Percentiles rank a stretch among this genome's conserved stretches.
Conservation (phyloP, 176 grass and related monocot species). For the Raddia distichophylla region DNA sequence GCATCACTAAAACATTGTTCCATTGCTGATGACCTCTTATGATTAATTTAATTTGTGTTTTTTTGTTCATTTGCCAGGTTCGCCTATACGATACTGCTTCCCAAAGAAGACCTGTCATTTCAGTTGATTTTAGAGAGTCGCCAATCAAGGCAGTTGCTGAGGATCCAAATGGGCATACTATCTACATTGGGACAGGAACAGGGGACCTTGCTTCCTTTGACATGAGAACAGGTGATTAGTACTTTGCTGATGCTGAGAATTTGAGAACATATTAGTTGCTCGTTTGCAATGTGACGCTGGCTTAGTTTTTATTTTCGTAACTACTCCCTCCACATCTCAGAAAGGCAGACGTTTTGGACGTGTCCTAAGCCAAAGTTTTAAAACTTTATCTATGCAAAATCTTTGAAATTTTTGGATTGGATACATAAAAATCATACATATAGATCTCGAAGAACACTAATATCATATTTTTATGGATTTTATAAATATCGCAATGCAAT, state of each 20-base stretch:
- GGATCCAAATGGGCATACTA: constrained; percentile 78
- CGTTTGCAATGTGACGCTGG: constrained; percentile 1
- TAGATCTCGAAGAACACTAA: no score
- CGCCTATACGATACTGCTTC: constrained; percentile 86
- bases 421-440: no score
- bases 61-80: constrained; percentile 54
- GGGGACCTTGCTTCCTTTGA: constrained; percentile 95
- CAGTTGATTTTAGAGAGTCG: constrained; percentile 84
- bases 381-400: no score
- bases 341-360: no score
- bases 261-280: constrained; percentile 11
- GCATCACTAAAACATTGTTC: constrained; percentile 8
- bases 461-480: no score
- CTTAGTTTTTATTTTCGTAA: background rate
- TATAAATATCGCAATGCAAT: no score
- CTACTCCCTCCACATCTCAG: no score
- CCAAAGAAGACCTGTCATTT: constrained; percentile 80
- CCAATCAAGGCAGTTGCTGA: constrained; percentile 81
- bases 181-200: constrained; percentile 84
- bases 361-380: no score
- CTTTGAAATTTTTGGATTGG: no score
- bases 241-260: background rate
- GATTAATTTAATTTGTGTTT: background rate
- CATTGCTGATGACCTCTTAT: constrained; percentile 12
- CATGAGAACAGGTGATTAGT: constrained; percentile 69